Conservation (phyloP, 1,284 basidiomycete species). For the Ceratobasidium sp. region DNA sequence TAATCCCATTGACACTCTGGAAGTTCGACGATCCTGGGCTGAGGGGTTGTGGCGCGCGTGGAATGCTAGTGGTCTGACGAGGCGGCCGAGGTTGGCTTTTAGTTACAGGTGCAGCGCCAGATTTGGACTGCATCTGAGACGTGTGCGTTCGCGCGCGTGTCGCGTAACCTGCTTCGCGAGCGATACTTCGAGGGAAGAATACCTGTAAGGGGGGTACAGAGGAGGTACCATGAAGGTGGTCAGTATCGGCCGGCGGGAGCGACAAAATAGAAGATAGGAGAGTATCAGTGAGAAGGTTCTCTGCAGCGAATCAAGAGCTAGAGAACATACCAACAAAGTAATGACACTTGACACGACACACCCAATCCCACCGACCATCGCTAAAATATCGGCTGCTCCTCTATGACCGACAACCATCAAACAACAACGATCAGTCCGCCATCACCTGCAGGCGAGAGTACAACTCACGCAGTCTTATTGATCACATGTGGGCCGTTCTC, state of each 20-base stretch:
- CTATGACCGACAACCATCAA: neutral
- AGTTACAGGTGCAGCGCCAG: neutral
- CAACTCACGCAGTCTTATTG: conserved; percentile 21
- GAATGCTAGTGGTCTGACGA: neutral
- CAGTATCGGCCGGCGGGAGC: neutral
- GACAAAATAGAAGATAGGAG: too few relatives aligned
- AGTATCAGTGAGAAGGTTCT: neutral
- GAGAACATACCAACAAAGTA: conserved; percentile 68
- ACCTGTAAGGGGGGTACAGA: conserved; percentile 16
- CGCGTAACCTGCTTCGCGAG: conserved; percentile 36
- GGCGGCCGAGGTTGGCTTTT: conserved; percentile 8
- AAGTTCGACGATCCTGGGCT: conserved; percentile 20
- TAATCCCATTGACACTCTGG: neutral
- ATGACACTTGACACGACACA: conserved; percentile 80
- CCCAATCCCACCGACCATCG: conserved; percentile 74
- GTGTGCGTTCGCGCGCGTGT: conserved; percentile 19
- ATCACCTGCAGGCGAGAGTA: too few relatives aligned
- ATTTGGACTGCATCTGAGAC: conserved; percentile 15
- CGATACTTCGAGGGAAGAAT: conserved; percentile 38
- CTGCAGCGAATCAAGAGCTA: neutral
- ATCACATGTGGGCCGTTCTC: conserved; percentile 20
- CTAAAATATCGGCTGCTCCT: conserved; percentile 64
- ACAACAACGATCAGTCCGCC: neutral
- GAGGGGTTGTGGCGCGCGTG: conserved; percentile 1
- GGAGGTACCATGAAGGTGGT: neutral